Percentiles rank a stretch among this genome's conserved stretches.
Conservation (phyloP, 768 basidiomycete genomes). For the Crepidotus variabilis region DNA sequence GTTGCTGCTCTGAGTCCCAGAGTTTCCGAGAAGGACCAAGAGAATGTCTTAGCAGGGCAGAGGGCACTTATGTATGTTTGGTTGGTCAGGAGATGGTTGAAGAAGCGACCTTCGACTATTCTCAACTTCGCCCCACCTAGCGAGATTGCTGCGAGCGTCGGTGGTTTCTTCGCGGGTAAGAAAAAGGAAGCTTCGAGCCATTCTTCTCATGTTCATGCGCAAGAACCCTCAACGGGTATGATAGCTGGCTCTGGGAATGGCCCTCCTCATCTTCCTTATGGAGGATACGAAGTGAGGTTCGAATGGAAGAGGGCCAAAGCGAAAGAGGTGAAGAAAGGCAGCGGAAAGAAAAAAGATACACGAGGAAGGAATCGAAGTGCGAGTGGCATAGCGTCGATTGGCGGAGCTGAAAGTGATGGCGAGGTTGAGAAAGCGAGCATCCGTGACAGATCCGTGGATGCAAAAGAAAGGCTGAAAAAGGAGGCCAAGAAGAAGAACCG, state of each 20-base stretch:
- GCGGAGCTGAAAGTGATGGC: constrained; percentile 16
- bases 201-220: constrained; percentile 11
- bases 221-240: constrained; percentile 8
- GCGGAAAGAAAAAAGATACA: constrained; percentile 19
- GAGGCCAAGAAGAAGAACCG: constrained; percentile 24
- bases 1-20: constrained; percentile 17
- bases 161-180: constrained; percentile 13
- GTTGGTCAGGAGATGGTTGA: constrained; percentile 75
- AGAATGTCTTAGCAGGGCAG: constrained; percentile 18
- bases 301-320: constrained; percentile 68
- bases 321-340: constrained; percentile 23
- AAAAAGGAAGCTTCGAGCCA: constrained; percentile 14
- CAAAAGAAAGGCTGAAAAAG: constrained; percentile 16
- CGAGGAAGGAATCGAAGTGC: constrained; percentile 12
- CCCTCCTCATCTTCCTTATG: constrained; percentile 19
- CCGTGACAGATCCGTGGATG: constrained; percentile 46
- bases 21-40: constrained; percentile 16
- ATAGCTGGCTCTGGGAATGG: constrained; percentile 10
- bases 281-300: constrained; percentile 66
- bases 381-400: constrained; percentile 10
- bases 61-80: constrained; percentile 66
- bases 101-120: constrained; percentile 36
- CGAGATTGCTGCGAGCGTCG: constrained; percentile 13
- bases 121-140: constrained; percentile 29
- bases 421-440: constrained; percentile 41